Evolutionary conservation across 139 green algal species (phyloP).

Genomic region (Mychonastes homosphaera): DNA sequence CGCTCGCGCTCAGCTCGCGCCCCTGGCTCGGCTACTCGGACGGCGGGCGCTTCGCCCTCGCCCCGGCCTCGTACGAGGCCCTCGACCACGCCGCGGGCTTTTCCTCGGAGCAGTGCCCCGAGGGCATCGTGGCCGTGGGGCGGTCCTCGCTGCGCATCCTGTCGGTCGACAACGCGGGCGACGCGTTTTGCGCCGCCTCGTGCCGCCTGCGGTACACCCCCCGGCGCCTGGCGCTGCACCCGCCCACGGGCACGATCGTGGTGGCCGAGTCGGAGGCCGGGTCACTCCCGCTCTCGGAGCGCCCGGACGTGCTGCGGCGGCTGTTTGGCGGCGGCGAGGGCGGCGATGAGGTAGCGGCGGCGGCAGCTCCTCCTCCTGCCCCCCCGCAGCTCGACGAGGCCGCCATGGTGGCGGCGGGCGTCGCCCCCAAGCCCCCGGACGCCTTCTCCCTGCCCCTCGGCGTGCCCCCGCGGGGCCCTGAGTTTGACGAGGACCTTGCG

Average conservation of each 20-base stretch:
- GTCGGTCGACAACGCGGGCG: conserved; percentile 80
- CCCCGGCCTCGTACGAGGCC: conserved; percentile 82
- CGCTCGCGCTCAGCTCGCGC: conserved; percentile 85
- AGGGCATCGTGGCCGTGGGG: conserved; percentile 90
- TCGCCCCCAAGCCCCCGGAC: not conserved
- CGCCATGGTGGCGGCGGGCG: not conserved
- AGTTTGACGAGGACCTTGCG: conserved; percentile 59
- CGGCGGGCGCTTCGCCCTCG: conserved; percentile 78
- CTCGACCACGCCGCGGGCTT: conserved; percentile 78
- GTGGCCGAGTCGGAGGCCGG: conserved; percentile 68
- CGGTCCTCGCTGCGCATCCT: conserved; percentile 80
- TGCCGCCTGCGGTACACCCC: conserved; percentile 89
- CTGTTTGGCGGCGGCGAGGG: not conserved
- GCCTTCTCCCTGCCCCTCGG: not conserved
- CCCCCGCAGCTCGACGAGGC: not conserved
- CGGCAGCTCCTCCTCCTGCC: conserved; percentile 13
- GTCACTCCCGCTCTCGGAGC: conserved; percentile 48
- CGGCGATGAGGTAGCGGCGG: not conserved
- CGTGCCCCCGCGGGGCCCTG: conserved; percentile 38
- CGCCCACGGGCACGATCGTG: conserved; percentile 48
- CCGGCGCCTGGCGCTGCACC: conserved; percentile 73
- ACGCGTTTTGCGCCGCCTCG: conserved; percentile 80
- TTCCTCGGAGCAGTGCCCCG: conserved; percentile 82
- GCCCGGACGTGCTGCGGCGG: conserved; percentile 35
- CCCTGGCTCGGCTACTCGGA: conserved; percentile 91